Conservation (phyloP, 768 basidiomycete genomes). For the Leccinum olivaceopallidum region DNA sequence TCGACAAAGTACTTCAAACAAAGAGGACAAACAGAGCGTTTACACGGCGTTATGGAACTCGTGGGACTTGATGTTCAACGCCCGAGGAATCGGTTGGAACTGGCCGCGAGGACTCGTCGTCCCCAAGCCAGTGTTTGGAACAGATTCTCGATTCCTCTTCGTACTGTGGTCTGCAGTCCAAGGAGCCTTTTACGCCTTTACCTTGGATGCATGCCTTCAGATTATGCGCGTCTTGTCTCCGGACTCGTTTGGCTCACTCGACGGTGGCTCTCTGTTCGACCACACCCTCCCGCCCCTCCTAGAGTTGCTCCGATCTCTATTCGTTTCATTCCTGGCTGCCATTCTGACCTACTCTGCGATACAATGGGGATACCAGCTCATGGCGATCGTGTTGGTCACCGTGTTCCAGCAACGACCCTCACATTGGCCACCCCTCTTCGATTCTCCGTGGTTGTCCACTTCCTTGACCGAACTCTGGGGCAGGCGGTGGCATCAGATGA, state of each 20-base stretch:
- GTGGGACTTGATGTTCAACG: constrained; percentile 28
- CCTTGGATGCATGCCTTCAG: constrained; percentile 20
- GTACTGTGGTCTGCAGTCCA: constrained; percentile 1
- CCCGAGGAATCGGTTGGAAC: constrained; percentile 32
- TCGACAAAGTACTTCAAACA: neutral
- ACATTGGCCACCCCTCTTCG: constrained; percentile 66
- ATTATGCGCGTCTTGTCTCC: constrained; percentile 36
- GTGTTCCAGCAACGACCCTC: constrained; percentile 47
- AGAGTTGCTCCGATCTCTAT: constrained; percentile 39
- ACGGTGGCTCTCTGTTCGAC: constrained; percentile 39
- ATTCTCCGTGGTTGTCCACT: constrained; percentile 54
- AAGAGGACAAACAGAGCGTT: constrained; percentile 4
- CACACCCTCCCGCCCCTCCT: constrained; percentile 34
- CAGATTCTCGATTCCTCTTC: constrained; percentile 18
- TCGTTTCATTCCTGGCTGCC: constrained; percentile 44
- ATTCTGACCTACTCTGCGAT: constrained; percentile 47
- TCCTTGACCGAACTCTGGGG: constrained; percentile 66
- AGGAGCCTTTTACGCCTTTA: constrained; percentile 8
- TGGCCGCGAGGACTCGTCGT: constrained; percentile 24
- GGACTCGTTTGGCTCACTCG: constrained; percentile 33
- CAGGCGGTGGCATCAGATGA: constrained; percentile 64
- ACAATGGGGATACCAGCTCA: constrained; percentile 41
- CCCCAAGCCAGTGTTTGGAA: constrained; percentile 10
- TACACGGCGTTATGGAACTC: constrained; percentile 26
- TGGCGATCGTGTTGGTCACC: constrained; percentile 44